Base-by-base conservation (phyloP, 495 filamentous ascomycete species). In the Tuber umbilicatum region DNA sequence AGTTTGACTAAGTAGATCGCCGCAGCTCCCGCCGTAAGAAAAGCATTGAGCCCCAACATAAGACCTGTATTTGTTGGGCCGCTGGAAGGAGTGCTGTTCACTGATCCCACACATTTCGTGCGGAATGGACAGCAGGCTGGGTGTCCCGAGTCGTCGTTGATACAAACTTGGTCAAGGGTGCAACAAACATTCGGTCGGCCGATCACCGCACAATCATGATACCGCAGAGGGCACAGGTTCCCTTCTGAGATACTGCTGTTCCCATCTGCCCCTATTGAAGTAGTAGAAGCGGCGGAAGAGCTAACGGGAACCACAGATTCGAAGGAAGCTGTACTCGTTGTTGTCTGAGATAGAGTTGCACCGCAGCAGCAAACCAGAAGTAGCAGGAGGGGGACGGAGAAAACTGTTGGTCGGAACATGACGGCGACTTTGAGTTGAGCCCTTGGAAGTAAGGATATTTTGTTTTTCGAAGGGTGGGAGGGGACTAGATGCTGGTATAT, bases 111-210 rank as follows among this genome's bases (percentile, higher is more conserved):
- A 76, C 78, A 80, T 55, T 38, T 27, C 23, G 71, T 79, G 0
- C 78, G 47, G 37, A 80, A 80, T 12, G 74, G 77, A n/a, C 78
- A 80, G 60, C 78, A 80, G 4, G 73, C 78, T 3, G 72, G n/a
- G 40, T 21, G 39, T 3, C 70, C 50, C 37, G 35, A 35, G 21
- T 75, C 78, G 39, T 80, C 78, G 31, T 74, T 77, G 21, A 76
- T 75, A 37, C 78, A 80, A 17, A 80, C 78, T 70, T 80, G 78
- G 47, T 79, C 74, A 40, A 80, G 50, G n/a, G 71, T 38, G 69
- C 78, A 80, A 69, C 78, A 80, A 40, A 74, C 78, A 6, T 80
- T 78, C 7, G 73, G 50, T 7, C 68, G 78, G 55, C 45, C 55
- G 73, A 80, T 47, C 7, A 79, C 67, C 16, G 73, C 47, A 70